phyloP scores from a whole-genome alignment of 108 stramenopile genomes.

The Cylindrotheca fusiformis region DNA sequence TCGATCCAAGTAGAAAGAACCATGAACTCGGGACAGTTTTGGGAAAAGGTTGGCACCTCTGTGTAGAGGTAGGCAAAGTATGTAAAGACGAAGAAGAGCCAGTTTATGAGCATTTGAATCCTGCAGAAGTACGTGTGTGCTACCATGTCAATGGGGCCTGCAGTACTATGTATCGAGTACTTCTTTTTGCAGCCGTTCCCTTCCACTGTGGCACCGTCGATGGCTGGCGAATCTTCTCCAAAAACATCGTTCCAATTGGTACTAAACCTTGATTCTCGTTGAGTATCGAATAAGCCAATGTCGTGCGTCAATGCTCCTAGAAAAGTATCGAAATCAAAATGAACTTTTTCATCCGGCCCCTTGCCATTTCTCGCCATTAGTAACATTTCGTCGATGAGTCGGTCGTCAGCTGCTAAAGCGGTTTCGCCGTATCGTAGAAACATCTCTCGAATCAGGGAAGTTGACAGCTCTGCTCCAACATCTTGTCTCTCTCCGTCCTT shows the following conservation, averaged over 20 bases:
- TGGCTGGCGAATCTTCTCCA: not conserved
- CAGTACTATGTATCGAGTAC: too few relatives aligned
- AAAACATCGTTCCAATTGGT: not conserved
- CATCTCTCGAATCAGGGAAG: not conserved
- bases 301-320: not conserved
- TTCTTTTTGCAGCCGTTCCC: not conserved
- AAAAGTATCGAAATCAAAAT: not conserved
- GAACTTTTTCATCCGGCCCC: not conserved
- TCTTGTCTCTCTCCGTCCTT: not conserved
- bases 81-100: not conserved
- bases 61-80: not conserved
- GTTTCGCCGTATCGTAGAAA: conserved; percentile 1
- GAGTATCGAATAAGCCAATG: not conserved
- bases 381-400: conserved; percentile 1
- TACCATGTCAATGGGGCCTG: not conserved
- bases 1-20: not conserved
- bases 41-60: not conserved
- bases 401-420: not conserved
- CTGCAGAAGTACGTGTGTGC: not conserved
- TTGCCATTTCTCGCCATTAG: not conserved
- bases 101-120: not conserved
- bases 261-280: not conserved
- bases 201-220: not conserved
- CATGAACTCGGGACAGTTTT: not conserved
- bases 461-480: not conserved